Conservation (phyloP, 257 asterid species). For the Solanum dulcamara region DNA sequence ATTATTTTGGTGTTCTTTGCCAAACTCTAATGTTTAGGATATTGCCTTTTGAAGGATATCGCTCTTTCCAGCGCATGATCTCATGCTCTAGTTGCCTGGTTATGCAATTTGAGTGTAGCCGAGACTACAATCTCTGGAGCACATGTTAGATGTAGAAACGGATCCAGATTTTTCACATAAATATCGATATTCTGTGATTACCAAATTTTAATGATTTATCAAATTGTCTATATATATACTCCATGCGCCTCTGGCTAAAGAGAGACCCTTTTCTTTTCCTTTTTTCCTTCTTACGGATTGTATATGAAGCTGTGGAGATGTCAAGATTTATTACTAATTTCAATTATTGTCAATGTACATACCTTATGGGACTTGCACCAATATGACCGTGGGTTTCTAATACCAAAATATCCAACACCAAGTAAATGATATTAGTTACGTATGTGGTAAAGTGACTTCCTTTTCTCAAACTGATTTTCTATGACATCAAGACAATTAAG, state of each 20-base stretch:
- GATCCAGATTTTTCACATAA: background rate
- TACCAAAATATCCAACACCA: no score
- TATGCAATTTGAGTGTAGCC: background rate
- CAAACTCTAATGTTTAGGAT: background rate
- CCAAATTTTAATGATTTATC: background rate
- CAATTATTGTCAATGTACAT: no score
- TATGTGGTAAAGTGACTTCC: background rate
- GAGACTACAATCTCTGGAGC: background rate
- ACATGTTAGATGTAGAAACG: background rate
- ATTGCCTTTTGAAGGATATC: background rate
- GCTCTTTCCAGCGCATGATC: background rate
- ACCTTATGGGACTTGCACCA: no score
- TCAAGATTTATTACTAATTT: no score
- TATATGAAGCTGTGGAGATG: no score
- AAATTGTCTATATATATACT: background rate
- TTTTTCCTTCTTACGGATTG: background rate
- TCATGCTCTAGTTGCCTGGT: background rate
- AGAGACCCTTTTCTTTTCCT: background rate
- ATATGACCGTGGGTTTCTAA: no score
- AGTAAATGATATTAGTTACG: background rate
- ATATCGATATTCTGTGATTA: background rate
- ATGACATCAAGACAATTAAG: no score
- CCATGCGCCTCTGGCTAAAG: background rate
- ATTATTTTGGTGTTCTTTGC: background rate
- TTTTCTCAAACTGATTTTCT: background rate